Percentiles rank a stretch among this genome's conserved stretches.
These are phyloP conservation scores for Alternaria alternata DNA, from an alignment of 2,329 filamentous ascomycete species.

Conservation along the genomic window DNA sequence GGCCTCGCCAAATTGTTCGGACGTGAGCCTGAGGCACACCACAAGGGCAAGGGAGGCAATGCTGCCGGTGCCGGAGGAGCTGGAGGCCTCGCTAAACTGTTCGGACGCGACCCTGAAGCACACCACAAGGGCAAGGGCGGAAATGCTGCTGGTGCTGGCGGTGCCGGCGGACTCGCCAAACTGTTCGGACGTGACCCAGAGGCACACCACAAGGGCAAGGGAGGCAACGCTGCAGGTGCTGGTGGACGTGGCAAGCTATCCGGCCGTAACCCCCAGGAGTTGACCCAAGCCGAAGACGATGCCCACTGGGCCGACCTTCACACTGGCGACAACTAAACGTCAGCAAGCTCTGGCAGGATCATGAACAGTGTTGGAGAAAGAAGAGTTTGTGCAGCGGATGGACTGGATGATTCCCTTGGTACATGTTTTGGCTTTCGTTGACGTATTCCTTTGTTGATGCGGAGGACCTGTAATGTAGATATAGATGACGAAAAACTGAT, in stretches of 20 bases:
- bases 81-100: background rate
- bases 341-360: background rate
- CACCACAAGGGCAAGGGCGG: constrained; percentile 16
- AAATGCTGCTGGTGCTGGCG: background rate
- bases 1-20: background rate
- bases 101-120: background rate
- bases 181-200: background rate
- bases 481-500: background rate
- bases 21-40: constrained; percentile 2
- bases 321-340: constrained; percentile 1
- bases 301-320: background rate
- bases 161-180: background rate
- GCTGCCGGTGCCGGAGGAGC: background rate
- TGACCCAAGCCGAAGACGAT: background rate
- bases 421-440: background rate
- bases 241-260: background rate
- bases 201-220: constrained; percentile 15
- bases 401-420: constrained; percentile 1
- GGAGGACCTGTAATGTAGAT: background rate
- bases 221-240: constrained; percentile 6
- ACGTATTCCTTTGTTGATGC: background rate
- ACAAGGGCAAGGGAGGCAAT: constrained; percentile 17
- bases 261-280: background rate
- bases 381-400: background rate
- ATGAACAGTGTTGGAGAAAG: background rate